Evolutionary conservation across 2,329 filamentous ascomycete genomes (phyloP).

Genomic region (Teratosphaeria destructans): DNA sequence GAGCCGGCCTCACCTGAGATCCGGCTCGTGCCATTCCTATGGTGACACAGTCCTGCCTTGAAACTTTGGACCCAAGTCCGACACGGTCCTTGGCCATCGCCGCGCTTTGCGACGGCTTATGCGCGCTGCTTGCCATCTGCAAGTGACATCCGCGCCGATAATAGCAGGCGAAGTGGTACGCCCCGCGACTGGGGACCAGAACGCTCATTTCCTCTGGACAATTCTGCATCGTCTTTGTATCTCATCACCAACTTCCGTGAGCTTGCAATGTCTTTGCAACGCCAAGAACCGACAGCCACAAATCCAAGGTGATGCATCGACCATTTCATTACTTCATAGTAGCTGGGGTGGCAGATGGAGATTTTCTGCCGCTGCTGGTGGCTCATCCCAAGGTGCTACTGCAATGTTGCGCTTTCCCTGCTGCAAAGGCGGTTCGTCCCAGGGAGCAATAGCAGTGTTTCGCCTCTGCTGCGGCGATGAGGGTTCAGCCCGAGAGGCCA

Average conservation of each 20-base stretch:
- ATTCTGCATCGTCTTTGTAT: neutral
- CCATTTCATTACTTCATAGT: neutral
- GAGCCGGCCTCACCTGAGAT: neutral
- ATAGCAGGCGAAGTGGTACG: neutral
- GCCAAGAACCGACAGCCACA: neutral
- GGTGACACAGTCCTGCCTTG: slow-evolving; percentile 1
- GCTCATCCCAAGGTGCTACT: neutral
- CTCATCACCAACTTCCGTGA: neutral
- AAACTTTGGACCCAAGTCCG: slow-evolving; percentile 2
- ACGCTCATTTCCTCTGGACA: no score
- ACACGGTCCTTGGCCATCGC: slow-evolving; percentile 5
- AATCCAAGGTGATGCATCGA: neutral
- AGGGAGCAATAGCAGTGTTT: slow-evolving; percentile 1
- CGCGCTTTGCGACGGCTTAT: slow-evolving; percentile 1
- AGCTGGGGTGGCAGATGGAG: neutral
- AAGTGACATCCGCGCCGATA: neutral
- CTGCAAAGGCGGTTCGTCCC: slow-evolving; percentile 2
- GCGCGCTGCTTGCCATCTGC: neutral
- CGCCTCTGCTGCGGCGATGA: neutral
- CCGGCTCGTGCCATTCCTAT: slow-evolving; percentile 2
- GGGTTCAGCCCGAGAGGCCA: neutral
- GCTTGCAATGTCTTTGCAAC: neutral
- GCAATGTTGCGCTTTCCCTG: neutral
- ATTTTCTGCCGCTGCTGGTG: neutral
- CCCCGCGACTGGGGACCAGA: no score